Evolutionary conservation across 2,329 filamentous ascomycete genomes (phyloP), one percentile per base, ranked within the genome.

Genomic region (Mollisiaceae sp.): DNA sequence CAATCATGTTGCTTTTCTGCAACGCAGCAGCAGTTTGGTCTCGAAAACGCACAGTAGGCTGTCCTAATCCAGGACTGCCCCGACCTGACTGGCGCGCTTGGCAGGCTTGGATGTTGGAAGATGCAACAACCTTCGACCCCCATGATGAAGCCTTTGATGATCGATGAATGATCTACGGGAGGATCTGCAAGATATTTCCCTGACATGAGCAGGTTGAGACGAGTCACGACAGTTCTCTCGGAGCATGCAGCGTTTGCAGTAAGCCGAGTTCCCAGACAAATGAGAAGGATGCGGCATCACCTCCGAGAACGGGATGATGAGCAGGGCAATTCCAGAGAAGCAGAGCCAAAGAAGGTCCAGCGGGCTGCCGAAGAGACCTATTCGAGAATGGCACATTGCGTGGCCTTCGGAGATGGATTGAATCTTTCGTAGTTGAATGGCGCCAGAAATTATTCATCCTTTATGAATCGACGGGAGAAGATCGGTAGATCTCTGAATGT

Each of bases 171-270:
- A 63, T 65, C 56, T 63, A 32, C 58, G 56, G 57, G 58, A 61
- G 38, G 62, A 66, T 65, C 61, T 66, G 64, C 66, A 57, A 45
- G 18, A 63, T 39, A 60, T 60, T 58, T 27, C 45, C 59, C 52
- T 59, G 32, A 64, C 47, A 27, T 56, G 41, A 66, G 59, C 59
- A 62, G 39, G 61, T 64, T 66, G 64, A 66, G 61, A 68, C 66
- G 64, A 66, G 62, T 62, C 58, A 57, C 45, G 56, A 62, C 45
- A 45, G 18, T 12, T 35, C 45, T 39, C 24, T 60, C 62, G 58
- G 63, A 61, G 56, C 50, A 66, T 12, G 24, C 55, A 50, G 59
- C 38, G 63, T 63, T 63, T 63, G 39, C 41, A 60, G 61, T 36
- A 66, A 66, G 47, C 52, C 64, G 59, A 58, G 24, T n/a, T 47